These are phyloP conservation scores for Buddleja alternifolia DNA, from an alignment of 257 asterid species.

Conservation along the genomic window DNA sequence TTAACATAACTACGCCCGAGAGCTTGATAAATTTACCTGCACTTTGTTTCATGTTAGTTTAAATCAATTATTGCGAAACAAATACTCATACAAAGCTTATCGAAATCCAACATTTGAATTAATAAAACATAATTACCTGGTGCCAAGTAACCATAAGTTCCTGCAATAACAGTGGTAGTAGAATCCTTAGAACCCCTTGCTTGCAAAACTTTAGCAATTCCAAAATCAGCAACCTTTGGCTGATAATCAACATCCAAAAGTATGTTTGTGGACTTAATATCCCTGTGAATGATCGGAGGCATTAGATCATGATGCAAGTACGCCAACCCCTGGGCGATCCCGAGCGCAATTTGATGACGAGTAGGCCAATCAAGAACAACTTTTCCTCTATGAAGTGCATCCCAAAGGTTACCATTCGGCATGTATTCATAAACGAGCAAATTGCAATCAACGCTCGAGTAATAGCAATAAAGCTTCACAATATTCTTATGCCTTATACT, in stretches of 20 bases:
- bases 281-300: conserved; percentile 82
- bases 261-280: conserved; percentile 84
- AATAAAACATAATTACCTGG: conserved; percentile 58
- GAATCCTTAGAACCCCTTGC: conserved; percentile 78
- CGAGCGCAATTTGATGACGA: conserved; percentile 77
- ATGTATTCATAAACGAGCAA: conserved; percentile 85
- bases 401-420: conserved; percentile 92
- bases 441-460: conserved; percentile 68
- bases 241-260: conserved; percentile 71
- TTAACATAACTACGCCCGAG: too few relatives aligned
- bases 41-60: too few relatives aligned
- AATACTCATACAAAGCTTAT: too few relatives aligned
- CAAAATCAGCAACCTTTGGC: conserved; percentile 92
- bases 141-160: conserved; percentile 94
- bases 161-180: conserved; percentile 70
- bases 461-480: conserved; percentile 79
- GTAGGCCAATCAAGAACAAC: conserved; percentile 73
- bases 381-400: conserved; percentile 69
- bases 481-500: conserved; percentile 94
- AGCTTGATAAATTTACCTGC: too few relatives aligned
- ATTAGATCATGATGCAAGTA: conserved; percentile 85
- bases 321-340: conserved; percentile 88
- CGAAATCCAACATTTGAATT: too few relatives aligned
- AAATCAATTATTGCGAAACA: too few relatives aligned
- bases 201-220: conserved; percentile 86